Base-by-base conservation (phyloP, 2,329 filamentous ascomycete genomes). In the Talaromyces pinophilus region DNA sequence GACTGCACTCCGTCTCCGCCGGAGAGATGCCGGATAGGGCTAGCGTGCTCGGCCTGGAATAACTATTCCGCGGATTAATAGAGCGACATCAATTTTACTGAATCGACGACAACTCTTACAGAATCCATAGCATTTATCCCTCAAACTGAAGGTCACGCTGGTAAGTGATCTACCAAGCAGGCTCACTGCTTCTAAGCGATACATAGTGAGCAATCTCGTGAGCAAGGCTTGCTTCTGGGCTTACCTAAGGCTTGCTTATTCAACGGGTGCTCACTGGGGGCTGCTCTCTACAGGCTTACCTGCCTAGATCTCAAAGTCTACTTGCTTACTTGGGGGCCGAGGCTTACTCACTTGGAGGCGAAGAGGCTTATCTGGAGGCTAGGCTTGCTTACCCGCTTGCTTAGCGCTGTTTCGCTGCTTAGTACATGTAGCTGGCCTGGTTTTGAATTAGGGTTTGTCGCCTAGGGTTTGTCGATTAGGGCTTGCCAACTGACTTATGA, bases 1-100 rank as follows among this genome's bases (percentile, higher is more conserved):
- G 30, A 11, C 22, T 19, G 60, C 35, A 44, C 59, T 62, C 60
- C 60, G 60, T 62, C 60, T 62, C 60, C 60, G 60, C 40, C 60
- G 60, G 60, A 28, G 60, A 11, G 13, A 38, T 6, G 10, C 2
- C 59, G 25, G 10, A 61, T 61, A 2, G 3, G 59, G 59, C 28
- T 62, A 50, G 59, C 11, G 40, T 61, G 3, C 13, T 60, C 57
- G 57, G 57, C 5, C 6, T 44, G 57, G 57, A 60, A 44, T 60
- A 60, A 60, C 35, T 60, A 60, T 60, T 25, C 57, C 35, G 5
- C 57, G 22, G n/a, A 11, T 30, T 30, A 8, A 33, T 17, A 15
- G 54, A 17, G 13, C 10, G 35, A 38, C 35, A 0, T 11, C 10
- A 11, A 38, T 38, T 38, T 5, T 38, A 15, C 30, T 38, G 2